Conservation (phyloP, 139 green algal genomes). For the Closterium sp. region DNA sequence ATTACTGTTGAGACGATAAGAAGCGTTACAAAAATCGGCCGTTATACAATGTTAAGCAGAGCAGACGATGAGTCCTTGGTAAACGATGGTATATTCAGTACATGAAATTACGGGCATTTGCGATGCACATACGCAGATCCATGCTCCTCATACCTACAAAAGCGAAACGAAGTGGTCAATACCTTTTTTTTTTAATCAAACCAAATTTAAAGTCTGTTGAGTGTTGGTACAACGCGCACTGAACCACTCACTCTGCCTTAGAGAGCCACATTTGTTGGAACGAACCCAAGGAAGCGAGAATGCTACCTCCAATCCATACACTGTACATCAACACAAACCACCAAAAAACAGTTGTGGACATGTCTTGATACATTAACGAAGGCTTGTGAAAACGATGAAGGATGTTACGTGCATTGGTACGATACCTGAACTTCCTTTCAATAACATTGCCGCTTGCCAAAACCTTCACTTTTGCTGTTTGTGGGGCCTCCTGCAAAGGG, state of each 20-base stretch:
- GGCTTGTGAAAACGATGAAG: no score
- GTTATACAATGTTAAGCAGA: no score
- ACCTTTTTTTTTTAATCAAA: no score
- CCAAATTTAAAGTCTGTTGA: no score
- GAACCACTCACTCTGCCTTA: constrained; percentile 65
- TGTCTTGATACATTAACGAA: no score
- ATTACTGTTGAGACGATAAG: no score
- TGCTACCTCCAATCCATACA: constrained; percentile 75
- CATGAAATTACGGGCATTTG: constrained; percentile 55
- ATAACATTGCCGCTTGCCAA: constrained; percentile 14
- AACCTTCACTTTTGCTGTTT: constrained; percentile 30
- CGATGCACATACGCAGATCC: constrained; percentile 84
- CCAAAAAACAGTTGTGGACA: no score
- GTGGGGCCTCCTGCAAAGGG: constrained; percentile 7
- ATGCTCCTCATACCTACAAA: constrained; percentile 79
- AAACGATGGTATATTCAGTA: no score
- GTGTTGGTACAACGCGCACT: no score
- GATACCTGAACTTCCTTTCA: constrained; percentile 24
- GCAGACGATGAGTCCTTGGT: no score
- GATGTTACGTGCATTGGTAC: no score
- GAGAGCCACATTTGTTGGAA: constrained; percentile 99
- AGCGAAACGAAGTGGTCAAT: background rate
- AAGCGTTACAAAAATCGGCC: no score
- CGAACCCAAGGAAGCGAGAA: constrained; percentile 86
- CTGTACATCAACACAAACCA: background rate